phyloP scores from a whole-genome alignment of 1,284 basidiomycete genomes.

The Sanghuangporus weigelae region DNA sequence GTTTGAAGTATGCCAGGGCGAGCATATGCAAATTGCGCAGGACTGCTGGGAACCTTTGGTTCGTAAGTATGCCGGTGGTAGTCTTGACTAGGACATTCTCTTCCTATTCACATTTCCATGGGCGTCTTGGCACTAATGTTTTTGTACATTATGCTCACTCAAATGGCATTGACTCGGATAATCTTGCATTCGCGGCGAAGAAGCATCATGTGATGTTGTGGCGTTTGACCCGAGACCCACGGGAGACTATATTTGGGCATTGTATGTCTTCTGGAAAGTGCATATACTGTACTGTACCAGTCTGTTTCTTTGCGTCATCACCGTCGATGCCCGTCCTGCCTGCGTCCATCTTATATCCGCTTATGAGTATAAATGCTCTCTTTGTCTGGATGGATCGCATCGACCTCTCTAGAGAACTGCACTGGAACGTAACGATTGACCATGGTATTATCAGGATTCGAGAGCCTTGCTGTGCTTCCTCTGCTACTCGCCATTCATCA shows the following conservation, averaged over 20 bases:
- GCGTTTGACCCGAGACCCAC: no score
- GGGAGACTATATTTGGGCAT: no score
- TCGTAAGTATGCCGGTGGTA: constrained; percentile 39
- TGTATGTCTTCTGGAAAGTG: no score
- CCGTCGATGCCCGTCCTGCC: no score
- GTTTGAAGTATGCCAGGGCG: constrained; percentile 67
- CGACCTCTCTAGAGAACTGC: no score
- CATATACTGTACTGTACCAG: no score
- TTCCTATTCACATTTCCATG: not conserved
- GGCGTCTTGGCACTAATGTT: not conserved
- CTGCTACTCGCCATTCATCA: not conserved
- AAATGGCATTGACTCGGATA: not conserved
- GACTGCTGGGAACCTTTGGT: constrained; percentile 58
- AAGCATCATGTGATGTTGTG: no score
- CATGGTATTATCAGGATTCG: not conserved
- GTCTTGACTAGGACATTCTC: not conserved
- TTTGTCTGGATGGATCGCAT: no score
- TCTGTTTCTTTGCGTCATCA: no score
- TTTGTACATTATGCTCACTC: not conserved
- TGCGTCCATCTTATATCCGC: no score
- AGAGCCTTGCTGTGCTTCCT: not conserved
- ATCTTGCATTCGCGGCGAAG: not conserved
- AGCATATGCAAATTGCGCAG: constrained; percentile 75
- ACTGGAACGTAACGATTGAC: not conserved
- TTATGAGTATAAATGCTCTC: no score